Evolutionary conservation across 345 rosid species (phyloP), one percentile per base, ranked within the genome.

Genomic region (Anacardium occidentale): DNA sequence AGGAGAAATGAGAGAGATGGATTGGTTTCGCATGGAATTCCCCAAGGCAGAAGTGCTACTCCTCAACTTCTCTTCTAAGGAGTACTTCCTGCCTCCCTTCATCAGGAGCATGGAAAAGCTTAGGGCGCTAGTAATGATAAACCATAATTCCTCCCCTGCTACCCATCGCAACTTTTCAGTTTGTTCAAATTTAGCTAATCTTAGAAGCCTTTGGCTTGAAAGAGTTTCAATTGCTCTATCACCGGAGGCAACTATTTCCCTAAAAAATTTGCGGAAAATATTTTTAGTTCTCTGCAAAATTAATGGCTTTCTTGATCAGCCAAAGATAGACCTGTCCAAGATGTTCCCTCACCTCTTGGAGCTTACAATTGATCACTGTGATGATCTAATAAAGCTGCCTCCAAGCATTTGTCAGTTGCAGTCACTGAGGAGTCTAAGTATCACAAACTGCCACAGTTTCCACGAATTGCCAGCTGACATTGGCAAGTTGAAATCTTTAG

Each of bases 201-300:
- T 95, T 56, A 84, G 86, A 55, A 94, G 96, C 83, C 87, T 92
- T 21, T 92, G 98, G 97, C 94, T 95, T 21, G 98, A 95, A 78
- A 92, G 84, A 64, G 89, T 87, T 24, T 85, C 80, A 12, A 79
- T 87, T 58, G 81, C 89, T 66, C 83, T 79, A 14, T 78, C 88
- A 47, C 72, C 83, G 48, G 78, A 79, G 57, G 64, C 84, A 66
- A 81, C 86, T n/a, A 51, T 66, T 32, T 88, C 88, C 51, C 20
- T 85, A 69, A 82, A 73, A 61, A 83, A 77, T 17, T 56, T 92
- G 82, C 77, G 63, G 74, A 92, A 95, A 76, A 74, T 95, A 56
- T 88, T 92, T 74, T 78, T 89, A 59, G 78, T 92, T 74, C 84
- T 92, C 48, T 95, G 98, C 84, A 92, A 89, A 82, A 75, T 90